Percentiles rank a stretch among this genome's conserved stretches.
Evolutionary conservation across 305 asterid genomes (phyloP).

Genomic region (Fraxinus angustifolia): DNA sequence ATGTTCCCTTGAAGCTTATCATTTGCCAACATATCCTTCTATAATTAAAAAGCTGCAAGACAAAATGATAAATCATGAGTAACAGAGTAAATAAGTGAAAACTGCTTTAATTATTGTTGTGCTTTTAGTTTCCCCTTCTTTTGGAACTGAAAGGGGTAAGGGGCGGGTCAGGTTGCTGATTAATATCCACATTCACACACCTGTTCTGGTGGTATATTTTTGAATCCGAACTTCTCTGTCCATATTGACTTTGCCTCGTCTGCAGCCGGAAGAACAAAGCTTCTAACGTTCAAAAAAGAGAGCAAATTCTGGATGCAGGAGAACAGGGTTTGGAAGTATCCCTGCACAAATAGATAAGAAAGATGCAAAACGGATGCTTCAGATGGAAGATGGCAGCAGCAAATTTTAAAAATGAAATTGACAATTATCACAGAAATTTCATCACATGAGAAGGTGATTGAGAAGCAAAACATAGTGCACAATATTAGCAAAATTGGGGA

Average conservation of each 20-base stretch:
- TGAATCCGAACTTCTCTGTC: conserved; percentile 82
- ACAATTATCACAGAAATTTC: not conserved
- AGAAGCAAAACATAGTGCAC: not conserved
- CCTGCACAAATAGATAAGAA: conserved; percentile 42
- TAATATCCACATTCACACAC: conserved; percentile 27
- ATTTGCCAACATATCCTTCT: conserved; percentile 81
- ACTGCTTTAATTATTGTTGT: not conserved
- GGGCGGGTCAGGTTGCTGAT: not conserved
- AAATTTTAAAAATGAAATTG: not conserved
- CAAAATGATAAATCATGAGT: conserved; percentile 16
- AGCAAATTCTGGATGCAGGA: conserved; percentile 87
- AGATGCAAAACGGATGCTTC: not conserved
- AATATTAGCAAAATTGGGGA: not conserved
- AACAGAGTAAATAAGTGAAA: conserved; percentile 1
- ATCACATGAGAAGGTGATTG: not conserved
- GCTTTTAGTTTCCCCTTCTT: not conserved
- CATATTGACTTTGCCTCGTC: conserved; percentile 86
- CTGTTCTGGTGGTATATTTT: conserved; percentile 62
- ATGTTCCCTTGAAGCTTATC: conserved; percentile 79
- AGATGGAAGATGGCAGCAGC: not conserved
- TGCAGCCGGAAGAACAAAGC: conserved; percentile 84
- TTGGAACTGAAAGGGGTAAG: not conserved
- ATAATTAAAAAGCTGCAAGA: conserved; percentile 66
- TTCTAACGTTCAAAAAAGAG: conserved; percentile 60
- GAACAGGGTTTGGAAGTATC: conserved; percentile 76